These are phyloP conservation scores for Globisporangium mamillatum DNA, from an alignment of 352 stramenopile species.

Conservation along the genomic window DNA sequence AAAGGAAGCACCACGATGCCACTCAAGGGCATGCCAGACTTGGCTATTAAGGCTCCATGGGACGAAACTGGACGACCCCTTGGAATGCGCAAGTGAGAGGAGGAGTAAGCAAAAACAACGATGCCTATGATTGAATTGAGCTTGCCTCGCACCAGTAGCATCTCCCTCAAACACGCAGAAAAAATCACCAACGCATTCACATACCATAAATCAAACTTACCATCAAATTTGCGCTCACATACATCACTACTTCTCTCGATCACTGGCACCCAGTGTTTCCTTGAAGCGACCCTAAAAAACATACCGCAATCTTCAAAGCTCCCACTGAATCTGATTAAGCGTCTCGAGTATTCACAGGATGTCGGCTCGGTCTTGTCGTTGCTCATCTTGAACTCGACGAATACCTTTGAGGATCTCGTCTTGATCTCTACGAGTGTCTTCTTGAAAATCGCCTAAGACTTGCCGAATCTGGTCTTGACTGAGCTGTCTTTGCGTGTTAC, in stretches of 20 bases:
- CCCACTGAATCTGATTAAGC: neutral
- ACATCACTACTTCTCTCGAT: neutral
- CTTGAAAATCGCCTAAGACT: neutral
- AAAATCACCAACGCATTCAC: neutral
- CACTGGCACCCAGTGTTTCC: neutral
- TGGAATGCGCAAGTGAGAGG: slow-evolving; percentile 55
- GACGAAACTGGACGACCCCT: slow-evolving; percentile 70
- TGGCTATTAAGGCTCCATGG: slow-evolving; percentile 76
- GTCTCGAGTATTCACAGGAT: neutral
- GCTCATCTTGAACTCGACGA: neutral
- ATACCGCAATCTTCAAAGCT: neutral
- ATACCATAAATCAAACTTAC: slow-evolving; percentile 7
- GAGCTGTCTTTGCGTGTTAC: neutral
- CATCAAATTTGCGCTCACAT: neutral
- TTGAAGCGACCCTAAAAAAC: neutral
- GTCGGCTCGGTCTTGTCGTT: neutral
- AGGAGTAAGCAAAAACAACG: neutral
- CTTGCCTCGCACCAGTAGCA: neutral
- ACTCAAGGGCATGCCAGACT: slow-evolving; percentile 65
- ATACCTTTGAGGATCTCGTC: neutral
- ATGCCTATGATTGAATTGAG: neutral
- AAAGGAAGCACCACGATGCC: slow-evolving; percentile 45
- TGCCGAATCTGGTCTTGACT: neutral
- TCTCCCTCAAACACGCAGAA: neutral
- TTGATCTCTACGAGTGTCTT: neutral